Evolutionary conservation across 2,329 filamentous ascomycete species (phyloP).

Genomic region (Shiraia sp.): DNA sequence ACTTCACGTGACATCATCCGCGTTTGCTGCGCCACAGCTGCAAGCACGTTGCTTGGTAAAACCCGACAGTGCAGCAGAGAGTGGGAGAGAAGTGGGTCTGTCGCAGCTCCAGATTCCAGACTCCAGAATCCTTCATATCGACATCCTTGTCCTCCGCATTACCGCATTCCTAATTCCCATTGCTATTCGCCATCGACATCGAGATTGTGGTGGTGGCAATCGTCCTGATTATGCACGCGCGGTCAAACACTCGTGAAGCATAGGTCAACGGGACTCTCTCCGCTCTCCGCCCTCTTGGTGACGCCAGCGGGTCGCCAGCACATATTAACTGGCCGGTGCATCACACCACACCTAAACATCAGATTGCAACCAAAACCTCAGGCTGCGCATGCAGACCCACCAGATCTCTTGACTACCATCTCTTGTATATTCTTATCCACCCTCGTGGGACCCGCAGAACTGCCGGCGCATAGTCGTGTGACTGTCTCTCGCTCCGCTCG

Average conservation of each 20-base stretch:
- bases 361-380: background rate
- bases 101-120: background rate
- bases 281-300: conserved; percentile 18
- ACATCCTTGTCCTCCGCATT: too few species aligned
- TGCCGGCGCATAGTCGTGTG: conserved; percentile 12
- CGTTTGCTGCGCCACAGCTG: too few species aligned
- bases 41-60: too few species aligned
- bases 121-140: too few species aligned
- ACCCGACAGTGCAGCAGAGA: too few species aligned
- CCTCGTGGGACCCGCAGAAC: background rate
- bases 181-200: background rate
- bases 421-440: background rate
- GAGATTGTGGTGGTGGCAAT: background rate
- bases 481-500: background rate
- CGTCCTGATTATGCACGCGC: conserved; percentile 1
- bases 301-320: conserved; percentile 10
- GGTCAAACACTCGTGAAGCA: conserved; percentile 13
- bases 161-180: background rate
- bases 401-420: too few species aligned
- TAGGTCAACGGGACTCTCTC: conserved; percentile 1
- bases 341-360: too few species aligned
- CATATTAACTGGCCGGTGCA: too few species aligned
- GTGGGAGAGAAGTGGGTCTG: too few species aligned
- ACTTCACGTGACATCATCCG: too few species aligned
- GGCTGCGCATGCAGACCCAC: background rate